Evolutionary conservation across 2,329 filamentous ascomycete genomes (phyloP).

Genomic region (Cladosporium sp.): DNA sequence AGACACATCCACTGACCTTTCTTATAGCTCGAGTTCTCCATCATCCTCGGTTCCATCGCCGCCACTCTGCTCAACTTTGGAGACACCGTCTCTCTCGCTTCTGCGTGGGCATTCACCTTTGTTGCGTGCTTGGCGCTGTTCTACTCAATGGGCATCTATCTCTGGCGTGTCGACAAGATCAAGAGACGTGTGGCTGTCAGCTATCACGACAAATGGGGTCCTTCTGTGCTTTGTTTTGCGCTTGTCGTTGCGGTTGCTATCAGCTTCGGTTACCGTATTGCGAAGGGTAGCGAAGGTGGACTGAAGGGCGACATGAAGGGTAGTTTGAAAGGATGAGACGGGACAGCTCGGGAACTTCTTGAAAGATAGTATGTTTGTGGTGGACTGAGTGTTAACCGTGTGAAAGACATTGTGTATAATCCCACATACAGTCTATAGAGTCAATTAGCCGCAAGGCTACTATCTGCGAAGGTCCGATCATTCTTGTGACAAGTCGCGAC

Average conservation of each 20-base stretch:
- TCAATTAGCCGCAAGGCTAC: not conserved
- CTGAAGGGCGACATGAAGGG: constrained; percentile 37
- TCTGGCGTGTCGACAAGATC: constrained; percentile 86
- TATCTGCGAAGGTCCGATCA: not conserved
- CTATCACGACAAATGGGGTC: constrained; percentile 89
- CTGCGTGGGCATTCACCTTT: constrained; percentile 69
- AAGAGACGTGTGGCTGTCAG: constrained; percentile 78
- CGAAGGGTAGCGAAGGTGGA: constrained; percentile 51
- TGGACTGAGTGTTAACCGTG: not conserved
- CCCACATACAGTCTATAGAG: not conserved
- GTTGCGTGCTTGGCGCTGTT: constrained; percentile 75
- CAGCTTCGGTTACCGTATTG: constrained; percentile 80
- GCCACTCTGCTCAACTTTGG: constrained; percentile 83
- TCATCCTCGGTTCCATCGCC: constrained; percentile 87
- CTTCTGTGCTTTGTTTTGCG: constrained; percentile 71
- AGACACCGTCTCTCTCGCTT: constrained; percentile 62
- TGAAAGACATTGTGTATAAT: not conserved
- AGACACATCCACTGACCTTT: constrained; percentile 3
- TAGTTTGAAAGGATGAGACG: not conserved
- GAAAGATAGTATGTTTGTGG: not conserved
- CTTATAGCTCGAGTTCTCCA: constrained; percentile 82
- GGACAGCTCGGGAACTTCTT: not conserved
- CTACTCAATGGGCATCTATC: constrained; percentile 81
- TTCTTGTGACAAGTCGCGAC: not conserved
- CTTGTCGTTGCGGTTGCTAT: constrained; percentile 71